Percentiles rank a stretch among this genome's conserved stretches.
Conservation (phyloP, 352 stramenopile genomes). For the Peronospora destructor region DNA sequence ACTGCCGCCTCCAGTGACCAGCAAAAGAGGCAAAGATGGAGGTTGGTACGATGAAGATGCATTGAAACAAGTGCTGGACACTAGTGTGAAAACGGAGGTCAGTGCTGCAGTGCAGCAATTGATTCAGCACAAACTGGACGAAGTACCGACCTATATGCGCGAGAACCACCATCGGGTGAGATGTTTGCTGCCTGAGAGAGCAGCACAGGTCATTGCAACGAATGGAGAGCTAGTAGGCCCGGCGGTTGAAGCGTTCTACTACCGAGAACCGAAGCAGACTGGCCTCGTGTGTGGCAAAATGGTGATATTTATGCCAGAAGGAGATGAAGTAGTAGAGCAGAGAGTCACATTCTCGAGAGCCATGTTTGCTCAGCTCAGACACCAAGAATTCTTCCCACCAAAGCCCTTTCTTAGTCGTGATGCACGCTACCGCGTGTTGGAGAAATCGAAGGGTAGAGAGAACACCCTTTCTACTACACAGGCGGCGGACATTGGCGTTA, state of each 20-base stretch:
- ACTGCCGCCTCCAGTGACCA: conserved; percentile 11
- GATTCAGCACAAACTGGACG: conserved; percentile 33
- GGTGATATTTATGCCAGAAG: conserved; percentile 33
- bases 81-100: conserved; percentile 21
- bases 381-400: conserved; percentile 64
- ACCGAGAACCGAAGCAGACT: conserved; percentile 50
- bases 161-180: conserved; percentile 46
- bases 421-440: conserved; percentile 17
- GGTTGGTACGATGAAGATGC: conserved; percentile 29
- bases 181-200: conserved; percentile 40
- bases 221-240: conserved; percentile 32
- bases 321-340: conserved; percentile 14
- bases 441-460: conserved; percentile 7
- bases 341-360: conserved; percentile 65
- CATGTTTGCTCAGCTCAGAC: conserved; percentile 78
- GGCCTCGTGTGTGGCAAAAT: conserved; percentile 49
- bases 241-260: conserved; percentile 71
- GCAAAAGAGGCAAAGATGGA: conserved; percentile 6
- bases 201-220: conserved; percentile 26
- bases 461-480: conserved; percentile 18
- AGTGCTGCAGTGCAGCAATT: conserved; percentile 35
- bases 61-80: conserved; percentile 26
- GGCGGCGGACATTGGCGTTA: conserved; percentile 63
- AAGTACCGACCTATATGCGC: conserved; percentile 36
- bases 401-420: conserved; percentile 39